Percentiles rank a stretch among this genome's conserved stretches.
These are phyloP conservation scores for Peronospora belbahrii DNA, from an alignment of 352 stramenopile genomes.

Conservation along the genomic window DNA sequence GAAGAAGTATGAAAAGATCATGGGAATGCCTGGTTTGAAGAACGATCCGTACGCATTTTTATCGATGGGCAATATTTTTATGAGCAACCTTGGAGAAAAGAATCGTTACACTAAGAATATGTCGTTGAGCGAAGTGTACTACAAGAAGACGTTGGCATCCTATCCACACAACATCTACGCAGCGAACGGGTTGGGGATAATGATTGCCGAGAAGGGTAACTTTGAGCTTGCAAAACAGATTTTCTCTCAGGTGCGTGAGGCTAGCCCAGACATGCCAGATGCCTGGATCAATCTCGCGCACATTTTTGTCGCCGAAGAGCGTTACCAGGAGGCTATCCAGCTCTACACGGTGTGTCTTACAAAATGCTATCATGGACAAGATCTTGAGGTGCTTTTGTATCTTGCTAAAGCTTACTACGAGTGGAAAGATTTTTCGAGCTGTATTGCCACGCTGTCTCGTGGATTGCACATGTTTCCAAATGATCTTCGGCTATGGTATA, in stretches of 20 bases:
- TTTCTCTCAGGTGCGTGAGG: constrained; percentile 94
- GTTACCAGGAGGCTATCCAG: constrained; percentile 93
- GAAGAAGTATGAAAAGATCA: constrained; percentile 90
- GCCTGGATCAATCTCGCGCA: constrained; percentile 96
- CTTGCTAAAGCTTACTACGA: constrained; percentile 87
- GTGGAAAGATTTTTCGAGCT: constrained; percentile 84
- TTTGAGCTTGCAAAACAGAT: constrained; percentile 94
- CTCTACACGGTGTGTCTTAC: constrained; percentile 90
- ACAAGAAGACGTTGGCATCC: constrained; percentile 91
- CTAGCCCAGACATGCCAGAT: constrained; percentile 92
- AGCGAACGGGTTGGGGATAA: constrained; percentile 95
- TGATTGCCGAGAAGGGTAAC: constrained; percentile 96
- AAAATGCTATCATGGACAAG: constrained; percentile 87
- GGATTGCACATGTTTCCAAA: constrained; percentile 72
- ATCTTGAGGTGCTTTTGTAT: constrained; percentile 76
- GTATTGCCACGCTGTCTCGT: constrained; percentile 74
- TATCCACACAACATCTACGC: constrained; percentile 93
- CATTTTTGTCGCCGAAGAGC: constrained; percentile 94
- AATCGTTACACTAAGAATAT: constrained; percentile 96
- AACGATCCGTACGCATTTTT: constrained; percentile 96
- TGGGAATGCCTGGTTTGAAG: constrained; percentile 92
- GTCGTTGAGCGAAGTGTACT: constrained; percentile 90
- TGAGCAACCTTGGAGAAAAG: constrained; percentile 94
- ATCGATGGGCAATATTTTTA: constrained; percentile 97
- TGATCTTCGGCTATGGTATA: constrained; percentile 82